A percentile compares a stretch with the other conserved stretches of the same genome.
These are phyloP conservation scores for Aspergillus sp. DNA, from an alignment of 2,329 filamentous ascomycete species.

Conservation along the genomic window DNA sequence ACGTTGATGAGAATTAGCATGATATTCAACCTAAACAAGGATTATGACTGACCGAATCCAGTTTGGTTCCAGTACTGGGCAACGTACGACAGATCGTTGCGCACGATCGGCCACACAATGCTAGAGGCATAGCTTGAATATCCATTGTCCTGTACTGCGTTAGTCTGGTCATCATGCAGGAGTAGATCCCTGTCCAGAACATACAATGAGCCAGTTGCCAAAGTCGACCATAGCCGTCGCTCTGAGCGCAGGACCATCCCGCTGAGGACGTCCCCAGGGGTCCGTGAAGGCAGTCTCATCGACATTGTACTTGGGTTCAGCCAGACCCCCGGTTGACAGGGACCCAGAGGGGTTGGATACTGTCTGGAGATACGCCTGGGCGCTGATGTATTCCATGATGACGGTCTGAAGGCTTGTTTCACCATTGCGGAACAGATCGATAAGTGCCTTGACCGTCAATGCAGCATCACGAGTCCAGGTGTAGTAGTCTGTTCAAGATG, in stretches of 20 bases:
- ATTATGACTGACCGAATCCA: conserved; percentile 52
- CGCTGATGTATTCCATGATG: conserved; percentile 66
- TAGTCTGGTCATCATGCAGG: not conserved
- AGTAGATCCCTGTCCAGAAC: not conserved
- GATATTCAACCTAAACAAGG: not conserved
- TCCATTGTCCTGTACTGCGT: conserved; percentile 50
- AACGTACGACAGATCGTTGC: conserved; percentile 74
- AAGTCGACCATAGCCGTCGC: conserved; percentile 73
- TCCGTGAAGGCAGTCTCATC: conserved; percentile 62
- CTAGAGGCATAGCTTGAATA: conserved; percentile 50
- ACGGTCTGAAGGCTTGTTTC: conserved; percentile 58
- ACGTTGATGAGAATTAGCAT: not conserved
- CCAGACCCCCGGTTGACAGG: conserved; percentile 56
- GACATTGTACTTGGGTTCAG: conserved; percentile 71
- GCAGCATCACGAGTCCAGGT: conserved; percentile 77
- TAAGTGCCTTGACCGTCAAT: conserved; percentile 67
- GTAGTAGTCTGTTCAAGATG: conserved; percentile 60
- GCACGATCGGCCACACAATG: conserved; percentile 70
- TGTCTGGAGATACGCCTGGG: conserved; percentile 66
- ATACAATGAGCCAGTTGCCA: conserved; percentile 64
- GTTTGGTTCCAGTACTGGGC: conserved; percentile 51
- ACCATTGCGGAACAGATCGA: conserved; percentile 66
- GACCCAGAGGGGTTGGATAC: conserved; percentile 69
- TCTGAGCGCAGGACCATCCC: conserved; percentile 74
- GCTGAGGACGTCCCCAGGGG: conserved; percentile 74